Evolutionary conservation across 345 rosid species (phyloP), one percentile per base, ranked within the genome.

Genomic region (Linum tenue): DNA sequence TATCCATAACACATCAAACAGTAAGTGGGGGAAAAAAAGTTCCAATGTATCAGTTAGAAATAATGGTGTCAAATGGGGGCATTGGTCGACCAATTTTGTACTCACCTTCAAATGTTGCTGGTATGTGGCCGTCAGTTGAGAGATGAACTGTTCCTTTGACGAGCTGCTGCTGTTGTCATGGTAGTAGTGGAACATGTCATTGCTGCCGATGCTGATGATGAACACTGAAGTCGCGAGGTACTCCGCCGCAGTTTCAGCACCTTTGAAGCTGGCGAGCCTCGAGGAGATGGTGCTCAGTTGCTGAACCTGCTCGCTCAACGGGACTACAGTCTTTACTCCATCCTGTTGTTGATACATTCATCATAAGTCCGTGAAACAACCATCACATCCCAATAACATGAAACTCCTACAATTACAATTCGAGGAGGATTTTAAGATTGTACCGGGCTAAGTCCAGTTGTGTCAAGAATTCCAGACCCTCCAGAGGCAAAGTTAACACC

Each of bases 401-500:
- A 57, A 7, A 16, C n/a, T 51, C 14, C 9, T 6, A 37, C 2
- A 16, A 57, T 15, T 7, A 3, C 7, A 7, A 2, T 16, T 3
- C 8, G 17, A 57, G 1, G 11, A 8, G 37, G 35, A 36, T 17
- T 7, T 9, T 37, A 3, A 5, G 22, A 31, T 17, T 17, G 3
- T 68, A 68, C 76, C 36, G 42, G 64, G 37, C 37, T 17, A 8
- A 50, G 31, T 12, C 78, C 74, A 2, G 78, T 69, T 7, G 12
- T 9, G 16, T 56, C 35, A 7, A 70, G 42, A 63, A 75, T 62
- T 12, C 78, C 74, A 16, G 74, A 60, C 1, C 77, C 73, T 4
- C 67, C 77, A 5, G 73, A 74, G 2, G 73, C 77, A 14, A 74
- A 74, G 67, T 74, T 74, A 4, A 66, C 71, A 12, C 73, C 74